A percentile compares a stretch with the other conserved stretches of the same genome.
phyloP scores from a whole-genome alignment of 352 stramenopile species.

The Pelagophyceae sp. region DNA sequence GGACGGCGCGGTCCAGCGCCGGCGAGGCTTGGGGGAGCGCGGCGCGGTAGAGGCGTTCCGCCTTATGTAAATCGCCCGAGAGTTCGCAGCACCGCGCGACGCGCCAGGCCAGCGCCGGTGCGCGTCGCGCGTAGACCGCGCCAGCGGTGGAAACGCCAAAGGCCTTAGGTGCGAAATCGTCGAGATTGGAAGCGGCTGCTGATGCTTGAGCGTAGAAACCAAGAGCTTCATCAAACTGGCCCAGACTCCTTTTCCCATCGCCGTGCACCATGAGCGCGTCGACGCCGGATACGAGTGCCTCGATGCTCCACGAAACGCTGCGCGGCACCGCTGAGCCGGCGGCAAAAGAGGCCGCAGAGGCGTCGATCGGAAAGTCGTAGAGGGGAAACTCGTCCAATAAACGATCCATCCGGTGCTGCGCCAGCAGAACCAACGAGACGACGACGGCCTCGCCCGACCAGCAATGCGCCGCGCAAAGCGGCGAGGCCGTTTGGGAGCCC shows the following conservation, averaged over 20 bases:
- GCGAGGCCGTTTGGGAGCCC: too few relatives aligned
- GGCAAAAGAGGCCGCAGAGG: too few relatives aligned
- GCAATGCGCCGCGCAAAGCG: neutral
- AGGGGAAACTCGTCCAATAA: too few relatives aligned
- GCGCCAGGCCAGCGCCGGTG: neutral
- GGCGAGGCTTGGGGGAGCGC: neutral
- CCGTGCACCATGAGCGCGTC: neutral
- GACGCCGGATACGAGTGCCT: neutral
- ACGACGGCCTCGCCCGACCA: neutral
- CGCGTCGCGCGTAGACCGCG: neutral
- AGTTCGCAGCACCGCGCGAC: neutral
- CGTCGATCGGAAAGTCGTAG: too few relatives aligned
- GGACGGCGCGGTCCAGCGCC: neutral
- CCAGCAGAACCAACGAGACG: too few relatives aligned
- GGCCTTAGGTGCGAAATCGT: too few relatives aligned
- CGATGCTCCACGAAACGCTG: neutral
- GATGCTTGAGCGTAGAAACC: neutral
- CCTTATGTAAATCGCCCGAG: neutral
- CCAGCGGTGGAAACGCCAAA: too few relatives aligned
- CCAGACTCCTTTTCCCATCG: neutral
- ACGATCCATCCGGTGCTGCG: too few relatives aligned
- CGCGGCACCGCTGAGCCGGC: neutral
- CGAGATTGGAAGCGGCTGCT: too few relatives aligned
- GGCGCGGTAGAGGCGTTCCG: neutral
- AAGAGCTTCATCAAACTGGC: neutral